Evolutionary conservation across 2,329 filamentous ascomycete species (phyloP).

Genomic region (Colletotrichum salicis): DNA sequence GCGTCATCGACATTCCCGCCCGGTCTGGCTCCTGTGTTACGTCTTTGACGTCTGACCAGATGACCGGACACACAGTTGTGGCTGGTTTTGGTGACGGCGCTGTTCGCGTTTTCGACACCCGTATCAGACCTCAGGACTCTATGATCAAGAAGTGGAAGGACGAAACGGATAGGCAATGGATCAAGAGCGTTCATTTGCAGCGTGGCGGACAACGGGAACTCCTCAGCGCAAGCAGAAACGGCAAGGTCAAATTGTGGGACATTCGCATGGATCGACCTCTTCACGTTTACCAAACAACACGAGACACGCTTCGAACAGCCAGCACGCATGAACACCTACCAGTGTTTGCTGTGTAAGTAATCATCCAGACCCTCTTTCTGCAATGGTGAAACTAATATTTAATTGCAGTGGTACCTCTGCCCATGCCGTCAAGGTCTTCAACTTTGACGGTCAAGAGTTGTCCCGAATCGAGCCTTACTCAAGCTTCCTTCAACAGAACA

Average conservation of each 20-base stretch:
- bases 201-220: constrained; percentile 93
- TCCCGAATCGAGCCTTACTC: constrained; percentile 90
- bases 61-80: constrained; percentile 95
- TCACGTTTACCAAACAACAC: constrained; percentile 78
- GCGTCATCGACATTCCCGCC: constrained; percentile 91
- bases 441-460: constrained; percentile 82
- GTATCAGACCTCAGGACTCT: constrained; percentile 82
- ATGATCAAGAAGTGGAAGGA: constrained; percentile 99
- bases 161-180: constrained; percentile 85
- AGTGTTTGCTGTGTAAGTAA: constrained; percentile 88
- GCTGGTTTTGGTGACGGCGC: constrained; percentile 97
- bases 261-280: constrained; percentile 86
- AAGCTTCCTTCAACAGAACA: constrained; percentile 84
- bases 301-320: constrained; percentile 82
- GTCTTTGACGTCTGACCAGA: constrained; percentile 94
- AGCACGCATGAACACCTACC: constrained; percentile 96
- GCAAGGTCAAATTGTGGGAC: constrained; percentile 96
- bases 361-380: neutral
- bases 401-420: constrained; percentile 82
- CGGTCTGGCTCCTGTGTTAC: constrained; percentile 96
- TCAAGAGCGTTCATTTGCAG: constrained; percentile 96
- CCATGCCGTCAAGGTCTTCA: constrained; percentile 92
- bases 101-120: constrained; percentile 92
- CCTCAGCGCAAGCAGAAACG: constrained; percentile 88
- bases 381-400: constrained; percentile 41